phyloP scores from a whole-genome alignment of 805 yeast species.

The Candida odintsovae region DNA sequence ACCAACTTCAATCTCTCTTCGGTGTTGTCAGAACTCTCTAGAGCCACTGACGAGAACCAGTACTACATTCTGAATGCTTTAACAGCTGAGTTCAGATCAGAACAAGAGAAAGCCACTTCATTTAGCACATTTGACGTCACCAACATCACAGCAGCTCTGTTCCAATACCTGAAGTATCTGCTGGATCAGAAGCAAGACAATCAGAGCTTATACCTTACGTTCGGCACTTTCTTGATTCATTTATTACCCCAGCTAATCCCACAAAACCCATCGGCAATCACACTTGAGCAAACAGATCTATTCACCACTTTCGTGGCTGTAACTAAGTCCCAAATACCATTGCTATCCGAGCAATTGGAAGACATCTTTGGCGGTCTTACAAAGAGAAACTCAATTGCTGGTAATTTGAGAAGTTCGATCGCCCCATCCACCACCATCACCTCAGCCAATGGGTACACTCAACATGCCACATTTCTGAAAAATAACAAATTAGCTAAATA shows the following conservation, averaged over 20 bases:
- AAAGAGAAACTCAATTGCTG: conserved; percentile 10
- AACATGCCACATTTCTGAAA: conserved; percentile 16
- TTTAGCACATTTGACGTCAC: conserved; percentile 14
- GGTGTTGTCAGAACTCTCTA: conserved; percentile 7
- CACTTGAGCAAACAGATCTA: conserved; percentile 9
- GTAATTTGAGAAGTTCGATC: not conserved
- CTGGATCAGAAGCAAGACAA: conserved; percentile 1
- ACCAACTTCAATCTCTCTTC: conserved; percentile 10
- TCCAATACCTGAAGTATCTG: conserved; percentile 9
- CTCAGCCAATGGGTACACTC: not conserved
- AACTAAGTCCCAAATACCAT: conserved; percentile 3
- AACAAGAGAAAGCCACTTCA: conserved; percentile 3
- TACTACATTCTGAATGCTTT: conserved; percentile 11
- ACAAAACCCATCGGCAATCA: conserved; percentile 1
- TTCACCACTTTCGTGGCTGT: conserved; percentile 8
- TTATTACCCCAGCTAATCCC: conserved; percentile 10
- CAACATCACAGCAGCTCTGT: conserved; percentile 8
- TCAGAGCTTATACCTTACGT: conserved; percentile 3
- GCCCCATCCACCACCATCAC: conserved; percentile 1
- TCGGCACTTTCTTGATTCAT: conserved; percentile 9
- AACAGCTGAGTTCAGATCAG: conserved; percentile 12
- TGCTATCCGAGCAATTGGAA: conserved; percentile 13
- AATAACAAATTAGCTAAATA: conserved; percentile 19
- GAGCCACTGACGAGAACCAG: conserved; percentile 15
- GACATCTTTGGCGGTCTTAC: conserved; percentile 6